phyloP scores from a whole-genome alignment of 1,284 basidiomycete species.

The Athelia sp. region DNA sequence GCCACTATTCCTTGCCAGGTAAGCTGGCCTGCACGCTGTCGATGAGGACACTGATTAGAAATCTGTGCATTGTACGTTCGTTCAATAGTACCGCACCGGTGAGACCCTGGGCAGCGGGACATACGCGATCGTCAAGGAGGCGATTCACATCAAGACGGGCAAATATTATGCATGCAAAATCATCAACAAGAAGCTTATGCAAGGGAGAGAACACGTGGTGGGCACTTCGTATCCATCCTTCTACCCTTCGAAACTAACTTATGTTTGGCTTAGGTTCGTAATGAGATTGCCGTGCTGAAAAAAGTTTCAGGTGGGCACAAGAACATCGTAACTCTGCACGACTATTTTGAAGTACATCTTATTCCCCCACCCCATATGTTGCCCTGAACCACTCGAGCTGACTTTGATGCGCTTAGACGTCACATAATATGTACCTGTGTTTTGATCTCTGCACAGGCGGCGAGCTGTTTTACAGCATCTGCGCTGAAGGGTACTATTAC shows the following conservation, averaged over 20 bases:
- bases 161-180: slow-evolving; percentile 88
- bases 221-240: slow-evolving; percentile 13
- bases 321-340: slow-evolving; percentile 89
- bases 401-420: slow-evolving; percentile 47
- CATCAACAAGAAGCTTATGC: slow-evolving; percentile 98
- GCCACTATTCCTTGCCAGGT: not conserved
- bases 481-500: slow-evolving; percentile 95
- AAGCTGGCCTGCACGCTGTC: not conserved
- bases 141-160: slow-evolving; percentile 91
- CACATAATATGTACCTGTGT: slow-evolving; percentile 92
- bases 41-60: not conserved
- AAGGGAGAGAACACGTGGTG: slow-evolving; percentile 87
- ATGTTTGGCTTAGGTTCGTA: slow-evolving; percentile 66
- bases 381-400: not conserved
- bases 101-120: slow-evolving; percentile 90
- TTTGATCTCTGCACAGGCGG: slow-evolving; percentile 98
- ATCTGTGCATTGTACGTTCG: not conserved
- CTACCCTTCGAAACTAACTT: no score
- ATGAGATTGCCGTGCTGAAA: slow-evolving; percentile 96
- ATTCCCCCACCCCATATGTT: not conserved
- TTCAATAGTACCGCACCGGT: slow-evolving; percentile 83
- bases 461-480: slow-evolving; percentile 97
- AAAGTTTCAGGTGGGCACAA: slow-evolving; percentile 86
- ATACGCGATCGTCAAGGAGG: slow-evolving; percentile 91
- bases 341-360: slow-evolving; percentile 86